Base-by-base conservation (phyloP, 805 yeast species). In the Ogataea paraovalis region DNA sequence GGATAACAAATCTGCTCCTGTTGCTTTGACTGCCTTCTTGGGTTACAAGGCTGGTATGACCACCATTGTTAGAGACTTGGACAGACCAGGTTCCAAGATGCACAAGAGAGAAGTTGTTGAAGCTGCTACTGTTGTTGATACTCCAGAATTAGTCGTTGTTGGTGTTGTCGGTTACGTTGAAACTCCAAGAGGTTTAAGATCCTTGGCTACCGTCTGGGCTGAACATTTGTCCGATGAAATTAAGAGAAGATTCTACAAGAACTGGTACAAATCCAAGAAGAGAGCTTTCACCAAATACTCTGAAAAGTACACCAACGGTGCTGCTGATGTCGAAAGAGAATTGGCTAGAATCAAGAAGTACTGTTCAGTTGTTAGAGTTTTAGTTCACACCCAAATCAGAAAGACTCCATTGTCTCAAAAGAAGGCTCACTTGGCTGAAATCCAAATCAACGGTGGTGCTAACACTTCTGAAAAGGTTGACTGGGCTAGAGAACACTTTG, bases 41-140 rank as follows among this genome's bases (percentile, higher is more conserved):
- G 99, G 99, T 80, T 94, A 94, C 97, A 79, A 79, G 85, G 99
- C 99, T 67, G 99, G 99, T 89, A 94, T 94, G 99, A 85, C 99
- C 79, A 94, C 99, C 79, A 89, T 90, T 68, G 99, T 94, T 72
- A 91, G 99, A 83, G 99, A 94, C 81, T 86, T 94, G 74, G 97
- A 94, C 92, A 87, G 98, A 82, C 99, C 99, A 80, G 99, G 99
- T 76, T 94, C 99, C 74, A 94, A 94, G 85, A 90, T 92, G 97
- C 97, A 94, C 96, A 94, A 94, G 95, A 95, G 98, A 80, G 99
- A 94, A 83, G 84, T 94, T 67, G 99, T 94, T 62, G 99, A 94
- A 85, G 99, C 99, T 69, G 96, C 94, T 75, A 82, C 98, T 67
- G 96, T 94, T 69, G 96, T 94, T 66, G 99, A 94, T 83, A 87